Base-by-base conservation (phyloP, 2,329 filamentous ascomycete species). In the Botrytis aclada region DNA sequence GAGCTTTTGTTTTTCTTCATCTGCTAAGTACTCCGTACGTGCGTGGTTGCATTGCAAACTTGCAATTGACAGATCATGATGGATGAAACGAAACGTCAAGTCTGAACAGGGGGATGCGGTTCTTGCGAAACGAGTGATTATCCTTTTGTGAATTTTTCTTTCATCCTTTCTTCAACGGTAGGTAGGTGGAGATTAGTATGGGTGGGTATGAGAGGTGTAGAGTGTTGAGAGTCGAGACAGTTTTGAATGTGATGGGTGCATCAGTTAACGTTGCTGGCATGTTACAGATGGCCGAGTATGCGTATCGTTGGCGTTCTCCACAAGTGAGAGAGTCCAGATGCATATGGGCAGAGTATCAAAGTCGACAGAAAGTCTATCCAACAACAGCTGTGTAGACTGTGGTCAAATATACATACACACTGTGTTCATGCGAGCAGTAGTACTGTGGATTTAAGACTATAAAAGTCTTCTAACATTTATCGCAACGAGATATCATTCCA, bases 11-110 rank as follows among this genome's bases (percentile, higher is more conserved):
- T n/a, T 51, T 12, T 47, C 9, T n/a, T n/a, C 16, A 14, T 14
- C 47, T 51, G 47, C 47, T 51, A 51, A 22, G 47, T 51, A 51
- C 25, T 22, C 25, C 3, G 51, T 54, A 54, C 25, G 51, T 39
- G 34, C 37, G 43, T 39, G 37, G n/a, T 65, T 65, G 63, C 29
- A 37, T 65, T 65, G 43, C 29, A 47, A 18, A 51, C n/a, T n/a
- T 54, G 63, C 29, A 47, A 34, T 65, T 65, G 63, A 65, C 63
- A 65, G 63, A 65, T 65, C 63, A 51, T 51, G 43, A 47, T 65
- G 63, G 43, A 47, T 65, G 63, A 51, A 65, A 65, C 63, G n/a
- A 37, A 37, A 47, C 16, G 22, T 51, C 43, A 37, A 34, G 16
- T 51, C 43, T 51, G 32, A 22, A 14, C 45, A 20, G 32, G 43